Conservation (phyloP, 495 filamentous ascomycete genomes). For the Evernia prunastri region DNA sequence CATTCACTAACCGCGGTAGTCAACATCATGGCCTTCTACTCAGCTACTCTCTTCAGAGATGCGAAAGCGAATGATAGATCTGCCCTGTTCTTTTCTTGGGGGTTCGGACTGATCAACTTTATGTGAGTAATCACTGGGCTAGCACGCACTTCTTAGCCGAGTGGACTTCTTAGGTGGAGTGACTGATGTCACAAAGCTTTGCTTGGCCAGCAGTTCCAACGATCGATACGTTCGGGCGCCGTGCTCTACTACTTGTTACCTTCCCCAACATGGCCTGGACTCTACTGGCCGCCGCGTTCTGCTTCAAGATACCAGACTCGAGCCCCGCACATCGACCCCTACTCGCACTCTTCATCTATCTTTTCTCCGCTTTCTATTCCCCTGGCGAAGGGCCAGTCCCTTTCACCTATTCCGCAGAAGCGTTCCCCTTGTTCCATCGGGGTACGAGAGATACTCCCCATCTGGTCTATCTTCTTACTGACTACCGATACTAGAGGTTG, state of each 20-base stretch:
- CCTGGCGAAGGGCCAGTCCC: slow-evolving; percentile 79
- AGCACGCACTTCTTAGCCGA: no score
- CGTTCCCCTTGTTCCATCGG: slow-evolving; percentile 66
- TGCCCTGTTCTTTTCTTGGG: slow-evolving; percentile 67
- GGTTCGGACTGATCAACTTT: slow-evolving; percentile 77
- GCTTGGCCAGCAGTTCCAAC: slow-evolving; percentile 76
- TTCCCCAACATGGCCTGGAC: slow-evolving; percentile 83
- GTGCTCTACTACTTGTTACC: slow-evolving; percentile 70
- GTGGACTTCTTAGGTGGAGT: no score
- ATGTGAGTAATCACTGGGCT: slow-evolving; percentile 25
- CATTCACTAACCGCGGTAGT: slow-evolving; percentile 27
- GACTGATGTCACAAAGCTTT: slow-evolving; percentile 38
- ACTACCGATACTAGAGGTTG: slow-evolving; percentile 43
- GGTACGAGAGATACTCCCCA: slow-evolving; percentile 25
- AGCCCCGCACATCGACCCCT: slow-evolving; percentile 51
- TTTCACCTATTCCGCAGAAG: slow-evolving; percentile 74
- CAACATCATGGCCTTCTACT: slow-evolving; percentile 85
- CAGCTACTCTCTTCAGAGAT: slow-evolving; percentile 61
- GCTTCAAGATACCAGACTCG: slow-evolving; percentile 54
- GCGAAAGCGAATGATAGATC: slow-evolving; percentile 51
- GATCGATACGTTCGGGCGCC: slow-evolving; percentile 79
- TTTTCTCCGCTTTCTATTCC: slow-evolving; percentile 68
- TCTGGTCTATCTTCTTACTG: neutral
- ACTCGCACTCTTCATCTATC: slow-evolving; percentile 64
- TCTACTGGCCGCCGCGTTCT: slow-evolving; percentile 64